A percentile compares a stretch with the other conserved stretches of the same genome.
These are phyloP conservation scores for Entrophospora sp. DNA, from an alignment of 192 early-diverging fungal genomes.

Conservation along the genomic window DNA sequence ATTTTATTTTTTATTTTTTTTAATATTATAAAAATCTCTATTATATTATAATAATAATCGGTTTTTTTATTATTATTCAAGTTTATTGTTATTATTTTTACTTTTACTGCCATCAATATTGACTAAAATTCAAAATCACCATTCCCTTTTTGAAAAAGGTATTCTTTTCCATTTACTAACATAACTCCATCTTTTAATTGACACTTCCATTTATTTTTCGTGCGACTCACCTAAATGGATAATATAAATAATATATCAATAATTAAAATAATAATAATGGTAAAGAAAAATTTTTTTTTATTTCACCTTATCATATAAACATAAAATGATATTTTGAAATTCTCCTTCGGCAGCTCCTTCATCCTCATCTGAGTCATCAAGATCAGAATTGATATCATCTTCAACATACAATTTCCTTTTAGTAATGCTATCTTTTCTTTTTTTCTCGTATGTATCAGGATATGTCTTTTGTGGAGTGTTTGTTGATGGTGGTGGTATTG, in stretches of 20 bases:
- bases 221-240: slow-evolving; percentile 61
- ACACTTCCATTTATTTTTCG: slow-evolving; percentile 99
- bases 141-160: slow-evolving; percentile 87
- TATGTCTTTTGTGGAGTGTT: no score
- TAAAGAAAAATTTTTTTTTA: background rate
- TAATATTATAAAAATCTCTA: no score
- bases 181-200: slow-evolving; percentile 94
- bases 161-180: slow-evolving; percentile 90
- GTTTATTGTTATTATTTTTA: no score
- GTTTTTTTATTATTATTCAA: no score
- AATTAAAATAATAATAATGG: slow-evolving; percentile 31
- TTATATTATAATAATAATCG: no score
- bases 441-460: no score
- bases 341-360: slow-evolving; percentile 51
- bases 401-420: slow-evolving; percentile 17
- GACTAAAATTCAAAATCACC: slow-evolving; percentile 99
- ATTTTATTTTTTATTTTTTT: no score
- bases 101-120: no score
- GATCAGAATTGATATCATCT: slow-evolving; percentile 63
- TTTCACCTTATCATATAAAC: slow-evolving; percentile 65
- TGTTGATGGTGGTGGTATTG: no score
- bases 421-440: no score
- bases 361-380: slow-evolving; percentile 61
- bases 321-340: slow-evolving; percentile 63
- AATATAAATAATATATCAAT: background rate